Evolutionary conservation across 306 rosid genomes (phyloP).

Genomic region (Purshia tridentata): DNA sequence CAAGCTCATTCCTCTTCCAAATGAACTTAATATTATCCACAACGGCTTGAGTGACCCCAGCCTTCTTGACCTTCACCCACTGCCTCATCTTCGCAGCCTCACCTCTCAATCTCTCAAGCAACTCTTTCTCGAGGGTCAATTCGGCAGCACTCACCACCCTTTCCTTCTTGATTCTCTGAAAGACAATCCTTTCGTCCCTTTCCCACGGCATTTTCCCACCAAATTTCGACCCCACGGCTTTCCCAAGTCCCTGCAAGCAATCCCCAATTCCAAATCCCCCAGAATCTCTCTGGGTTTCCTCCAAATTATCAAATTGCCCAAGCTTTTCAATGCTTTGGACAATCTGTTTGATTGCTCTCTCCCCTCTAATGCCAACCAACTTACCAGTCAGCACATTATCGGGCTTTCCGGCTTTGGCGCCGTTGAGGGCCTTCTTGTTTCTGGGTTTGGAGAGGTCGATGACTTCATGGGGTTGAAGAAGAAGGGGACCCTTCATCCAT

Average conservation of each 20-base stretch:
- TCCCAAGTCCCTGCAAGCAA: slow-evolving; percentile 38
- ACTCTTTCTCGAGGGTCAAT: slow-evolving; percentile 50
- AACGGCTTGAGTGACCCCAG: slow-evolving; percentile 71
- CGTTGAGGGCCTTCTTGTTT: slow-evolving; percentile 17
- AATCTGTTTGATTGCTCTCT: slow-evolving; percentile 48
- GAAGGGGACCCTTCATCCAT: slow-evolving; percentile 72
- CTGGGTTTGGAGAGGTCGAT: slow-evolving; percentile 42
- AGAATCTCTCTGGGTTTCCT: slow-evolving; percentile 28
- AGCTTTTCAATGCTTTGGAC: slow-evolving; percentile 53
- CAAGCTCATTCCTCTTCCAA: slow-evolving; percentile 79
- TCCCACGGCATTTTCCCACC: slow-evolving; percentile 77
- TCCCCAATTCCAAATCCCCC: slow-evolving; percentile 38
- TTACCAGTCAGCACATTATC: slow-evolving; percentile 37
- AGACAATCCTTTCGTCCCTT: slow-evolving; percentile 47
- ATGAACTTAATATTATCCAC: slow-evolving; percentile 51
- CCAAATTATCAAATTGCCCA: slow-evolving; percentile 20
- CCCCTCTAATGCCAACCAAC: slow-evolving; percentile 49
- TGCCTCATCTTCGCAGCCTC: slow-evolving; percentile 61
- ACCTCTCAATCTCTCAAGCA: slow-evolving; percentile 61
- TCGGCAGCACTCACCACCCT: slow-evolving; percentile 49
- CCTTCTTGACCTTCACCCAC: slow-evolving; percentile 89
- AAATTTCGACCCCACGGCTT: slow-evolving; percentile 20
- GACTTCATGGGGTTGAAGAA: slow-evolving; percentile 51
- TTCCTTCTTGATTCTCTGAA: slow-evolving; percentile 48
- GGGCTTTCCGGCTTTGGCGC: slow-evolving; percentile 18